Evolutionary conservation across 306 rosid genomes (phyloP).

Genomic region (Cucurbita moschata): DNA sequence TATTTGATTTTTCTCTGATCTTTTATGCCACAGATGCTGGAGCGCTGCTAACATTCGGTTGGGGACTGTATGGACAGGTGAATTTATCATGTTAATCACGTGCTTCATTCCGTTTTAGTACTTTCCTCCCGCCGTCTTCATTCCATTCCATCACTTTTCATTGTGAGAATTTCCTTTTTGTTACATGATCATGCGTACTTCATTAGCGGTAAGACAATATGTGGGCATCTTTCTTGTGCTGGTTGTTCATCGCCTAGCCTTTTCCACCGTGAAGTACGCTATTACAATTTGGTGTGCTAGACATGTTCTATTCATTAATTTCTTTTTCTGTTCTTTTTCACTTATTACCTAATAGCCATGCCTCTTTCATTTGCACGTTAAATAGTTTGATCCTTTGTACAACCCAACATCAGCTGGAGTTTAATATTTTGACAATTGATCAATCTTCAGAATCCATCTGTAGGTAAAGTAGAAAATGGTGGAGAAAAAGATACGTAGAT

Average conservation of each 20-base stretch:
- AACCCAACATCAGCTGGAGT: constrained; percentile 12
- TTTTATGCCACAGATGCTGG: constrained; percentile 57
- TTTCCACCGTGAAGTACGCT: background rate
- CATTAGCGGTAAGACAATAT: background rate
- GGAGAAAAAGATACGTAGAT: constrained; percentile 52
- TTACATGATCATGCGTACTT: background rate
- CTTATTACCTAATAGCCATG: background rate
- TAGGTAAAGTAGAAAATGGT: constrained; percentile 59
- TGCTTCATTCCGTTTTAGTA: background rate
- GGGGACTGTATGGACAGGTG: constrained; percentile 99
- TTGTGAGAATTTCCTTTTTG: background rate
- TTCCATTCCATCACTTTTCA: background rate
- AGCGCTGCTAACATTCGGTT: constrained; percentile 76
- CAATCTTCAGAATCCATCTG: constrained; percentile 39
- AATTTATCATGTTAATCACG: constrained; percentile 16
- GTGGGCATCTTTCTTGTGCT: background rate
- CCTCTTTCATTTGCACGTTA: background rate
- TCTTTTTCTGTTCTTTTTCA: background rate
- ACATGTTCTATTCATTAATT: background rate
- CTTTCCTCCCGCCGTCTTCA: background rate
- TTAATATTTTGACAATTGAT: constrained; percentile 20
- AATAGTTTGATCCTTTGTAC: background rate
- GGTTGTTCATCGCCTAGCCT: background rate
- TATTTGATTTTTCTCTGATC: background rate
- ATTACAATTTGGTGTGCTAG: background rate